phyloP scores from a whole-genome alignment of 2,329 filamentous ascomycete species.

The Talaromyces sp. region DNA sequence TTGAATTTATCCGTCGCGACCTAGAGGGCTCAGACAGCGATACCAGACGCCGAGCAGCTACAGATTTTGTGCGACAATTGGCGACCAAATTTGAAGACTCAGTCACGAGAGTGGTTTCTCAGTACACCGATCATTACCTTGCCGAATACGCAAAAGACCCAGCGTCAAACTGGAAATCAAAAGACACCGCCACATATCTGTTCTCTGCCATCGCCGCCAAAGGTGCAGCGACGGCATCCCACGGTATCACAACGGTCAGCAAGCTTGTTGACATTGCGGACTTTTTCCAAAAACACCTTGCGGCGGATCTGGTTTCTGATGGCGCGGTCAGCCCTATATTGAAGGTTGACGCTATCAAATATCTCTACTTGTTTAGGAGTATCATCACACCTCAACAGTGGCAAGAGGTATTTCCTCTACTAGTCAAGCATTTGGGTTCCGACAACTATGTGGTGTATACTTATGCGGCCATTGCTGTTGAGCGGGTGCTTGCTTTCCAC shows the following conservation, averaged over 20 bases:
- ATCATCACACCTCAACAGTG: slow-evolving; percentile 90
- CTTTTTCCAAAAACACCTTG: slow-evolving; percentile 92
- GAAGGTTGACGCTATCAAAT: slow-evolving; percentile 98
- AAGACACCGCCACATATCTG: slow-evolving; percentile 96
- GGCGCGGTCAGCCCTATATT: slow-evolving; percentile 73
- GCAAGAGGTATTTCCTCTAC: slow-evolving; percentile 80
- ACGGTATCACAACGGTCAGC: slow-evolving; percentile 90
- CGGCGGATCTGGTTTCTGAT: slow-evolving; percentile 75
- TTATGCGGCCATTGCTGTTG: slow-evolving; percentile 94
- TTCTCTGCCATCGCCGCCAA: slow-evolving; percentile 93
- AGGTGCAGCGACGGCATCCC: slow-evolving; percentile 77
- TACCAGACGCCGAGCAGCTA: slow-evolving; percentile 85
- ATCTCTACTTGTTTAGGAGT: slow-evolving; percentile 93
- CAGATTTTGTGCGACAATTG: slow-evolving; percentile 86
- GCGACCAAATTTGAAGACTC: slow-evolving; percentile 82
- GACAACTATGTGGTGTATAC: slow-evolving; percentile 96
- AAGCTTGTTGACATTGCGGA: slow-evolving; percentile 82
- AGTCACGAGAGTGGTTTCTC: slow-evolving; percentile 82
- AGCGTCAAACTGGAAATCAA: slow-evolving; percentile 82
- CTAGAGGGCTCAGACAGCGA: slow-evolving; percentile 95
- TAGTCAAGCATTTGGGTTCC: slow-evolving; percentile 87
- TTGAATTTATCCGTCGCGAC: slow-evolving; percentile 94
- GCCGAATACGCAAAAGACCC: slow-evolving; percentile 66
- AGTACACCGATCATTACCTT: slow-evolving; percentile 84
- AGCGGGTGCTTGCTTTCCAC: slow-evolving; percentile 80